phyloP scores from a whole-genome alignment of 257 asterid genomes.

The Solanum pimpinellifolium region DNA sequence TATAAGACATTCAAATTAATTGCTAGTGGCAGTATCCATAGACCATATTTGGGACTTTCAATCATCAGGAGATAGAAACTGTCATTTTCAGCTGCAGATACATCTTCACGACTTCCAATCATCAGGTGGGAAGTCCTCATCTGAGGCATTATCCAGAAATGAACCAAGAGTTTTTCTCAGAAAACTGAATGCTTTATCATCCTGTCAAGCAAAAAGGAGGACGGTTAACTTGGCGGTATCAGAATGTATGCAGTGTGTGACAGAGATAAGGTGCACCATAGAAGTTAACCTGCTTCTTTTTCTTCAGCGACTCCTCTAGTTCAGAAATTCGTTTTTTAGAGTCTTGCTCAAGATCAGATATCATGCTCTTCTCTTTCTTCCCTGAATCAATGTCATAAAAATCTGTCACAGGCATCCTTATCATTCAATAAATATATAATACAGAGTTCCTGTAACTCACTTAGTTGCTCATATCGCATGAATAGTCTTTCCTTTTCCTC shows the following conservation, averaged over 20 bases:
- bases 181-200: conserved; percentile 80
- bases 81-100: neutral
- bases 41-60: neutral
- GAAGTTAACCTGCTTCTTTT: conserved; percentile 74
- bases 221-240: neutral
- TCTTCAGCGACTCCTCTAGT: conserved; percentile 87
- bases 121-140: conserved; percentile 80
- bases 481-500: conserved; percentile 69
- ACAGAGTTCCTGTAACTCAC: conserved; percentile 34
- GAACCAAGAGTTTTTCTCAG: conserved; percentile 79
- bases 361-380: conserved; percentile 77
- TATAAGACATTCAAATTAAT: neutral
- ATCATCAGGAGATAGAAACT: conserved; percentile 4
- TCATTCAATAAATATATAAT: neutral
- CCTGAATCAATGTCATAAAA: conserved; percentile 27
- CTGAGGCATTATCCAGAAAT: conserved; percentile 80
- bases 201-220: conserved; percentile 38
- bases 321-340: conserved; percentile 52
- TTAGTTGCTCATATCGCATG: conserved; percentile 65
- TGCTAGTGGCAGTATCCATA: neutral
- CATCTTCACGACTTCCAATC: conserved; percentile 19
- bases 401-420: neutral
- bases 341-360: conserved; percentile 67
- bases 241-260: neutral
- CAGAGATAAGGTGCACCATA: neutral